Evolutionary conservation across 495 filamentous ascomycete species (phyloP), one percentile per base, ranked within the genome.

Genomic region (Tuber aestivum): DNA sequence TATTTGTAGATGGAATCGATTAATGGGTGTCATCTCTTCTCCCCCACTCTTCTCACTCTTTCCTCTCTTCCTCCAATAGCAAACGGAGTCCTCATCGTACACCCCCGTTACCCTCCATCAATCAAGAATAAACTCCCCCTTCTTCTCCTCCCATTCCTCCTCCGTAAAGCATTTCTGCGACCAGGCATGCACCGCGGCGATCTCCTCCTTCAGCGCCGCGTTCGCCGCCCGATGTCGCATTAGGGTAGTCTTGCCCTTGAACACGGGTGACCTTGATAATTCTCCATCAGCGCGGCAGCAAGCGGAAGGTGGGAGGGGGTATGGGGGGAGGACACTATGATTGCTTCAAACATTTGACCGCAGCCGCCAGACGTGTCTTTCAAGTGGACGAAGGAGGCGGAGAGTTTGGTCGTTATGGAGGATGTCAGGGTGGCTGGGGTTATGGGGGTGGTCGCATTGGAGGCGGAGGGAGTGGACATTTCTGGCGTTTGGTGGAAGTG

Each of bases 141-240:
- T 88, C 84, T 91, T 88, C 83, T 88, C 90, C 86, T 91, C 90
- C 91, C 92, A 97, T 86, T 99, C 93, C 84, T 94, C 95, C 2
- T 94, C 93, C 23, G 95, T 98, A 86, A 92, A 93, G 84, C 96
- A 98, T 85, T 94, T 97, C 38, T 95, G 93, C 75, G 93, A 95
- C 95, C 95, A 99, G n/a, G 95, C 95, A 87, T 99, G 95, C 74
- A 99, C 97, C 69, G 90, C 89, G 7, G 93, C 92, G 84, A 99
- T 95, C 86, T 99, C 95, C n/a, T 89, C 88, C 86, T 95, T 95
- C 82, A 99, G 85, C 10, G 90, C 91, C 3, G 88, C 88, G 85
- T 99, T 98, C 70, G 97, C 95, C 71, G 97, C 87, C 35, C 95
- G 90, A 85, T 97, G 93, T 23, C 94, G 89, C 74, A 93, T 93